These are phyloP conservation scores for Ganoderma leucocontextum DNA, from an alignment of 1,284 basidiomycete genomes.

Conservation along the genomic window DNA sequence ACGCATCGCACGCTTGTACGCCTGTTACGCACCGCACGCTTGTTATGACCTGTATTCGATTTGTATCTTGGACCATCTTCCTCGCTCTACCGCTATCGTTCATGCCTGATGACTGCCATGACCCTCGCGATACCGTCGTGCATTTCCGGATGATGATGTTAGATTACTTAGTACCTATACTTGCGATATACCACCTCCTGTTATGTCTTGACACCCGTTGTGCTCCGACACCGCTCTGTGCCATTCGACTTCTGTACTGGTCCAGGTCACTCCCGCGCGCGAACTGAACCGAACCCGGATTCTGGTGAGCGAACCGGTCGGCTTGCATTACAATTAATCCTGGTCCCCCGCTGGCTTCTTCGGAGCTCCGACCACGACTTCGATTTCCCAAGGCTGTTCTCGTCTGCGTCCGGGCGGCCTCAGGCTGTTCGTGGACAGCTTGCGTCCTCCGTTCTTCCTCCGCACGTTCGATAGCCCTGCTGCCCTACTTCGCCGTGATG, in stretches of 20 bases:
- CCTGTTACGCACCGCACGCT: neutral
- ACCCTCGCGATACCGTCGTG: neutral
- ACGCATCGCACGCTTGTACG: neutral
- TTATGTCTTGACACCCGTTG: neutral
- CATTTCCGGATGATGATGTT: neutral
- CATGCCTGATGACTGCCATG: neutral
- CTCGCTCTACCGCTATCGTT: neutral
- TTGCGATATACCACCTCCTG: neutral
- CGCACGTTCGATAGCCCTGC: neutral
- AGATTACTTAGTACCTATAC: neutral
- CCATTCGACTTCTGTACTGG: neutral
- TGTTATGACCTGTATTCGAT: neutral
- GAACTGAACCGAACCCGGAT: neutral
- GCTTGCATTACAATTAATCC: neutral
- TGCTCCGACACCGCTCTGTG: neutral
- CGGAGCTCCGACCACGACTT: neutral
- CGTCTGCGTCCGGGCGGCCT: neutral
- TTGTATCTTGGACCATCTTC: neutral
- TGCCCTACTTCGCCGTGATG: neutral
- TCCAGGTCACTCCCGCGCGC: neutral
- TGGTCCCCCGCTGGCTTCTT: neutral
- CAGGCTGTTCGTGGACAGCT: neutral
- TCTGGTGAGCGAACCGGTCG: too few relatives aligned
- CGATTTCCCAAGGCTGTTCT: constrained; percentile 2
- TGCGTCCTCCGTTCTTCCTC: neutral